A percentile compares a stretch with the other conserved stretches of the same genome.
phyloP scores from a whole-genome alignment of 106 monocot species.

The Dendrobium officinale region DNA sequence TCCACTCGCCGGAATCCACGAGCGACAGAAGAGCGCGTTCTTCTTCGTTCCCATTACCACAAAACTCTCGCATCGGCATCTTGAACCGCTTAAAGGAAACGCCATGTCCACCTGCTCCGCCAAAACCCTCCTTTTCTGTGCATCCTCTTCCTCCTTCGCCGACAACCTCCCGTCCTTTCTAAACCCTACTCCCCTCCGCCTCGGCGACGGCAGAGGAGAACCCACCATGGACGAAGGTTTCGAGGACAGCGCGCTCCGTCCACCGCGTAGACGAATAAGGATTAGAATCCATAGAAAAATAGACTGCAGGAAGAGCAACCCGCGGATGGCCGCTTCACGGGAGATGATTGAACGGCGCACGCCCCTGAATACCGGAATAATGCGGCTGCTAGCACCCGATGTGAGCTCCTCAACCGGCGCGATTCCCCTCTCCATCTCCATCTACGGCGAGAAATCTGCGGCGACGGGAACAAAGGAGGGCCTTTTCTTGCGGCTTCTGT shows the following conservation, averaged over 20 bases:
- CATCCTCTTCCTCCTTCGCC: constrained; percentile 46
- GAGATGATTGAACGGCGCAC: constrained; percentile 40
- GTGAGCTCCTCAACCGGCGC: constrained; percentile 40
- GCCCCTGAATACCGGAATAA: constrained; percentile 51
- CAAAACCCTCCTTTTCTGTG: constrained; percentile 30
- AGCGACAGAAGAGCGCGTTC: constrained; percentile 70
- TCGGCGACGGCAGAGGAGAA: constrained; percentile 8
- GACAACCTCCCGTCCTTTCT: constrained; percentile 9
- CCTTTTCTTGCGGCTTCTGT: too few relatives aligned
- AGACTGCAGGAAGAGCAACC: constrained; percentile 52
- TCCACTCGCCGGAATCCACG: constrained; percentile 44
- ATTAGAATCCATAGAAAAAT: constrained; percentile 62
- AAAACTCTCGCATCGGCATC: constrained; percentile 26
- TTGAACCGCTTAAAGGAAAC: neutral
- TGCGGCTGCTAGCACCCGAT: constrained; percentile 78
- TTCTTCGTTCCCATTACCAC: constrained; percentile 45
- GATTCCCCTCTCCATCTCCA: constrained; percentile 11
- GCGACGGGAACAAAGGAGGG: neutral
- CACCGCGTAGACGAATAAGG: constrained; percentile 28
- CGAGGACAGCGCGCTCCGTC: constrained; percentile 1
- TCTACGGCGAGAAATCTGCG: neutral
- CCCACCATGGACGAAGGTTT: neutral
- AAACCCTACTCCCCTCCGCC: neutral
- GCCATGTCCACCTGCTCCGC: constrained; percentile 45
- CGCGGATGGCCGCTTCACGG: constrained; percentile 25